phyloP scores from a whole-genome alignment of 768 basidiomycete species.

The Trametes sanguinea region DNA sequence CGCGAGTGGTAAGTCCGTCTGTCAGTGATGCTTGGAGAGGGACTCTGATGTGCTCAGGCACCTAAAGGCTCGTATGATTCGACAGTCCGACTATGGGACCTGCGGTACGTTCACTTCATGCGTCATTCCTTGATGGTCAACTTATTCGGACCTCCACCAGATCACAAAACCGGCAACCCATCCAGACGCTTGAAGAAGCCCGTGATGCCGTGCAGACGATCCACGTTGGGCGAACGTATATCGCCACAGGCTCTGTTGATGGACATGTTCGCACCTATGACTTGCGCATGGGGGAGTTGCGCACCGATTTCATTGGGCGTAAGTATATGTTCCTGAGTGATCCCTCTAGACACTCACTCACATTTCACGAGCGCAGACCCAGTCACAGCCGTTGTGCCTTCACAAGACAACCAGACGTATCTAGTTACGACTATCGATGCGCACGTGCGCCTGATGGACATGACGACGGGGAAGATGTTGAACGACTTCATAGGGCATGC shows the following conservation, averaged over 20 bases:
- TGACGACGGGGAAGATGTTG: conserved; percentile 75
- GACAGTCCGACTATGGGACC: conserved; percentile 89
- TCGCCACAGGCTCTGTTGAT: conserved; percentile 87
- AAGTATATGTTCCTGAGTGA: conserved; percentile 35
- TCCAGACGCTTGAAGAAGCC: conserved; percentile 90
- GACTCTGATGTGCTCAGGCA: conserved; percentile 16
- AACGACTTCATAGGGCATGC: conserved; percentile 82
- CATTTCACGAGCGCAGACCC: conserved; percentile 57
- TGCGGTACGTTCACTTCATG: conserved; percentile 56
- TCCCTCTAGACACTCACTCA: not conserved
- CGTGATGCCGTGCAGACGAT: conserved; percentile 85
- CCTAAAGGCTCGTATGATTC: conserved; percentile 85
- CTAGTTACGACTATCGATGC: conserved; percentile 85
- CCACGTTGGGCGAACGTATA: conserved; percentile 61
- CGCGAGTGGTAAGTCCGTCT: conserved; percentile 68
- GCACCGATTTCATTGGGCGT: conserved; percentile 91
- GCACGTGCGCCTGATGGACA: conserved; percentile 84
- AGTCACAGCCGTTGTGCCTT: conserved; percentile 79
- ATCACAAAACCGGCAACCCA: conserved; percentile 76
- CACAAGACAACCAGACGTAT: conserved; percentile 77
- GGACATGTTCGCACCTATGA: conserved; percentile 94
- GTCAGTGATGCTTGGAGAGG: not conserved
- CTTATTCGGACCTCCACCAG: conserved; percentile 37
- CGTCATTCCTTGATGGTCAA: not conserved
- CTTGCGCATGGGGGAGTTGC: conserved; percentile 87